phyloP scores from a whole-genome alignment of 129 eudicot species.

The Ambrosia trifida region DNA sequence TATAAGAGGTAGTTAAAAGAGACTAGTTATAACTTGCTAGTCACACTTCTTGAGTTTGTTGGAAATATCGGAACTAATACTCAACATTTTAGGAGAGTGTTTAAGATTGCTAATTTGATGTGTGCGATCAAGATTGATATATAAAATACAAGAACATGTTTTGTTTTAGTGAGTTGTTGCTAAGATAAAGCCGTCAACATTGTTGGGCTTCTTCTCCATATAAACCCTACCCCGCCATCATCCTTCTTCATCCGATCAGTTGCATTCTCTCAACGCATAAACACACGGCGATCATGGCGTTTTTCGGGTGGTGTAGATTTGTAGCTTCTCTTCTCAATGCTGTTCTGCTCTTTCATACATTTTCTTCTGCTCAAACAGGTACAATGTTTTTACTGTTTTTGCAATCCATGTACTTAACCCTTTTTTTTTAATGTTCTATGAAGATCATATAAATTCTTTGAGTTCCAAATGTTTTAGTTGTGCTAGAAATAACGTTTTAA shows the following conservation, averaged over 20 bases:
- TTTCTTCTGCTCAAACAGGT: slow-evolving; percentile 38
- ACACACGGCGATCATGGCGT: slow-evolving; percentile 28
- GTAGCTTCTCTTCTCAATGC: slow-evolving; percentile 21
- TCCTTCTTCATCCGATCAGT: background rate
- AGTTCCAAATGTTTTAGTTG: too few species aligned
- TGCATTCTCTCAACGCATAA: background rate
- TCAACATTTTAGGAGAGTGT: slow-evolving; percentile 21
- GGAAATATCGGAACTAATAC: slow-evolving; percentile 35
- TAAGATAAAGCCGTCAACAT: slow-evolving; percentile 39
- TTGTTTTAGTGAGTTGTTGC: slow-evolving; percentile 27
- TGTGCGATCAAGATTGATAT: slow-evolving; percentile 35
- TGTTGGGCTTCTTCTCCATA: slow-evolving; percentile 33
- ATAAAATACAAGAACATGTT: slow-evolving; percentile 19
- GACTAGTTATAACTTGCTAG: slow-evolving; percentile 16
- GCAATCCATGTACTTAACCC: too few species aligned
- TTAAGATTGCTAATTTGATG: slow-evolving; percentile 17
- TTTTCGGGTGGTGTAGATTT: slow-evolving; percentile 29
- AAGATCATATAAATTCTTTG: too few species aligned
- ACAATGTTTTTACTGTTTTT: background rate
- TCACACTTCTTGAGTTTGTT: slow-evolving; percentile 52
- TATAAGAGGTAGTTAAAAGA: slow-evolving; percentile 16
- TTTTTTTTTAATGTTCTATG: too few species aligned
- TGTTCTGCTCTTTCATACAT: slow-evolving; percentile 37
- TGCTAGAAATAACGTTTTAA: too few species aligned
- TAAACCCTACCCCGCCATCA: slow-evolving; percentile 15